Evolutionary conservation across 495 filamentous ascomycete species (phyloP).

Genomic region (Trichoderma reesei): DNA sequence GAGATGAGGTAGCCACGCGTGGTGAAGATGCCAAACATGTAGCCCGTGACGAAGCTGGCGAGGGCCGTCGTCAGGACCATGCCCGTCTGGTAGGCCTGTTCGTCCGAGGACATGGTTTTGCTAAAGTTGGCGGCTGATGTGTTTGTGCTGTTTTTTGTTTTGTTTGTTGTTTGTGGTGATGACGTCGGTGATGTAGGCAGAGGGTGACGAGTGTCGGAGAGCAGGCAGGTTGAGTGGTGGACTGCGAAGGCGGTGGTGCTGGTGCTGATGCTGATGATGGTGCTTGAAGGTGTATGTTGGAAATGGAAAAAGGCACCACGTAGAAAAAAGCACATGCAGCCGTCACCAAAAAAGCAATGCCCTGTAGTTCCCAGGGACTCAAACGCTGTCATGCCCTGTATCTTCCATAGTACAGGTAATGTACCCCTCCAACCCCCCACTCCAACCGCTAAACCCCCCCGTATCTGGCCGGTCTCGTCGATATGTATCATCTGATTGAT

Average conservation of each 20-base stretch:
- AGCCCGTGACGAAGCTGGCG: constrained; percentile 53
- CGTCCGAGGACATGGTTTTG: constrained; percentile 3
- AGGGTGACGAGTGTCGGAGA: neutral
- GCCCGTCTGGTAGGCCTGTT: constrained; percentile 13
- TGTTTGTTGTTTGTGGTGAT: neutral
- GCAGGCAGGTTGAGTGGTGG: neutral
- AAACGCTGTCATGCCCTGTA: too few species aligned
- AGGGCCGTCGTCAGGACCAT: constrained; percentile 53
- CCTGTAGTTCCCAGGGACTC: neutral
- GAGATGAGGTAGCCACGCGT: constrained; percentile 41
- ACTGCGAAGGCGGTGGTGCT: neutral
- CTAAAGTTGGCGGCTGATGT: neutral
- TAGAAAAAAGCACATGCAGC: neutral
- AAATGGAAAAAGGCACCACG: neutral
- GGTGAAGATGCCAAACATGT: constrained; percentile 44
- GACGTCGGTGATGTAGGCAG: neutral
- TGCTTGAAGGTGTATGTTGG: neutral
- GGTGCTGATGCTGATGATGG: neutral
- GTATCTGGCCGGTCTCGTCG: neutral
- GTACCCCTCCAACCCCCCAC: neutral
- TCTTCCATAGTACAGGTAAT: too few species aligned
- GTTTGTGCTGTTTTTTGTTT: neutral
- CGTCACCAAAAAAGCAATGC: neutral
- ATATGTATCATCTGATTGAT: too few species aligned
- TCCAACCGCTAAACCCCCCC: neutral